phyloP scores from a whole-genome alignment of 331 rosid species.

The Stylosanthes scabra region DNA sequence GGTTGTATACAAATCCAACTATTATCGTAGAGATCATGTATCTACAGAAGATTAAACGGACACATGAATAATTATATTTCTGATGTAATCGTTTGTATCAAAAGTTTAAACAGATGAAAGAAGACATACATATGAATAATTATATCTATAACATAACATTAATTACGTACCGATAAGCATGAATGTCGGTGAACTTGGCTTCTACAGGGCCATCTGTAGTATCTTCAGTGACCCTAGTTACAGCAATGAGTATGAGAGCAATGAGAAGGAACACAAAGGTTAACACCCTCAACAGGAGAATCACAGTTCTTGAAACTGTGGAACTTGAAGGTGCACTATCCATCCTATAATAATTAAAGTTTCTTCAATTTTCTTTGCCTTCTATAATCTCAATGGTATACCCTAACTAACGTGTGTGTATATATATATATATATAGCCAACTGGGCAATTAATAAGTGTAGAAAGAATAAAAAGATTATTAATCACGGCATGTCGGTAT shows the following conservation, averaged over 20 bases:
- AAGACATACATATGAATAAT: no score
- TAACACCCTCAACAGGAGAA: conserved; percentile 55
- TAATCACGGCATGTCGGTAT: no score
- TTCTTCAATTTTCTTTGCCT: conserved; percentile 1
- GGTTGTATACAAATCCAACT: conserved; percentile 53
- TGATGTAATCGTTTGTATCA: no score
- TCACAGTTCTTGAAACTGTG: conserved; percentile 45
- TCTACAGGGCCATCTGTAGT: neutral
- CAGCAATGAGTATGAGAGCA: conserved; percentile 56
- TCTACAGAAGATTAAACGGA: no score
- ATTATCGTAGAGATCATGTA: conserved; percentile 68
- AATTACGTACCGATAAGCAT: conserved; percentile 59
- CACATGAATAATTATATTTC: no score
- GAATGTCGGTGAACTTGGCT: conserved; percentile 41
- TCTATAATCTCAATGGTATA: conserved; percentile 26
- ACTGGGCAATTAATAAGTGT: conserved; percentile 6
- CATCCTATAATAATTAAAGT: no score
- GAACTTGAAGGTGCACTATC: conserved; percentile 41
- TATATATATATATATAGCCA: neutral
- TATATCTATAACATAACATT: no score
- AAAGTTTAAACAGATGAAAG: no score
- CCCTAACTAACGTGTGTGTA: no score
- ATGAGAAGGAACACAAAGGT: conserved; percentile 57
- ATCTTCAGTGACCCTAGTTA: conserved; percentile 11
- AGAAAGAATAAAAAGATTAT: neutral